Percentiles rank a stretch among this genome's conserved stretches.
Conservation (phyloP, 2,329 filamentous ascomycete species). For the Knufia petricola region DNA sequence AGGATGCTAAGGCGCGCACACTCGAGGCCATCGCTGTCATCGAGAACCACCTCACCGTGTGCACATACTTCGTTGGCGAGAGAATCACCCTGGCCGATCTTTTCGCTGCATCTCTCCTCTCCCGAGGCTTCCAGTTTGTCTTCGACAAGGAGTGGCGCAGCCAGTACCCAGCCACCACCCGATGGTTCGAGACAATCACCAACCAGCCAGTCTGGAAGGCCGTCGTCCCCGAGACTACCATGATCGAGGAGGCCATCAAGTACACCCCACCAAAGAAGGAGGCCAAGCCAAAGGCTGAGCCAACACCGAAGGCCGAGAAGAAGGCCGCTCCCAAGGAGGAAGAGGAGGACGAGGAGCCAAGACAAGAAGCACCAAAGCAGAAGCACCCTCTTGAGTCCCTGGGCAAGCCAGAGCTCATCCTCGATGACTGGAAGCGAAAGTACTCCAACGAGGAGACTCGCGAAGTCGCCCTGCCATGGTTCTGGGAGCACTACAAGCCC, state of each 20-base stretch:
- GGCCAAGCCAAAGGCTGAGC: slow-evolving; percentile 57
- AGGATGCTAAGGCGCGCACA: slow-evolving; percentile 63
- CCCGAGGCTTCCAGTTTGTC: slow-evolving; percentile 86
- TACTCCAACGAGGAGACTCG: slow-evolving; percentile 94
- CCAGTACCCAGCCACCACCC: slow-evolving; percentile 72
- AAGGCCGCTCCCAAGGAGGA: slow-evolving; percentile 45
- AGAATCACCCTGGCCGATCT: slow-evolving; percentile 93
- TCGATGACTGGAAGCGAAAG: slow-evolving; percentile 98
- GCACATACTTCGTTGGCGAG: slow-evolving; percentile 97
- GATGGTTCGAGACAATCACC: slow-evolving; percentile 91
- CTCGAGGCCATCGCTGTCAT: slow-evolving; percentile 60
- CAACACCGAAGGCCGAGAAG: slow-evolving; percentile 46
- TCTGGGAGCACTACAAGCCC: slow-evolving; percentile 93
- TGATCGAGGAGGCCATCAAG: slow-evolving; percentile 73
- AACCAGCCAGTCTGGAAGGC: slow-evolving; percentile 86
- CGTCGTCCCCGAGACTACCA: slow-evolving; percentile 63
- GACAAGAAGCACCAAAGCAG: slow-evolving; percentile 62
- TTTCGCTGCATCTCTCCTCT: slow-evolving; percentile 68
- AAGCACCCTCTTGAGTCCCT: slow-evolving; percentile 94
- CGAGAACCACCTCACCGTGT: slow-evolving; percentile 79
- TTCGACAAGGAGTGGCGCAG: slow-evolving; percentile 84
- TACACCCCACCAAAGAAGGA: slow-evolving; percentile 65
- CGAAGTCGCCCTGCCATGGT: slow-evolving; percentile 79
- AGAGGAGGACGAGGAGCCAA: slow-evolving; percentile 54
- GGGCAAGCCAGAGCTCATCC: slow-evolving; percentile 64